Percentiles rank a stretch among this genome's conserved stretches.
Conservation (phyloP, 306 rosid species). For the Ceratonia siliqua region DNA sequence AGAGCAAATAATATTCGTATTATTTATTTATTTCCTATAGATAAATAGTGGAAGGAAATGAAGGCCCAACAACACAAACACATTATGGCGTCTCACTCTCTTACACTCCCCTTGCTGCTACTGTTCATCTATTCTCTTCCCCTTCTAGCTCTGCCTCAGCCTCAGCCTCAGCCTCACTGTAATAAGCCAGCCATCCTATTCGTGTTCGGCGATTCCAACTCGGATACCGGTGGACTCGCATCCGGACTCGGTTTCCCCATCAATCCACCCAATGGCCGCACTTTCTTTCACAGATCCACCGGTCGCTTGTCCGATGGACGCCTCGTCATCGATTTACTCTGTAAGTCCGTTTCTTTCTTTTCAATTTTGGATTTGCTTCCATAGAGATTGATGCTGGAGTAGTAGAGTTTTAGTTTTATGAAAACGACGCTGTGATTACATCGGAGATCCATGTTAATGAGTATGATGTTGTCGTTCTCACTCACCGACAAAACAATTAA, state of each 20-base stretch:
- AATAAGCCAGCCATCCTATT: constrained; percentile 50
- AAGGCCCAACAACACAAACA: not conserved
- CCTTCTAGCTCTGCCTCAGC: not conserved
- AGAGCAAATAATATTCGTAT: not conserved
- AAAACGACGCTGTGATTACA: not conserved
- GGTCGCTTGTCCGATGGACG: constrained; percentile 92
- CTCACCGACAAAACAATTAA: not conserved
- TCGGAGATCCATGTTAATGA: not conserved
- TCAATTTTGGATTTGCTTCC: not conserved
- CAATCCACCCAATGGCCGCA: constrained; percentile 75
- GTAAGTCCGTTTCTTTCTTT: constrained; percentile 40
- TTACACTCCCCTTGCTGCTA: not conserved
- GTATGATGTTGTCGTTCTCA: not conserved
- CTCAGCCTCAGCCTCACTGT: constrained; percentile 28
- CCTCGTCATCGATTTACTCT: constrained; percentile 74
- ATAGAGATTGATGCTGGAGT: not conserved
- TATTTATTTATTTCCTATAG: too few species aligned
- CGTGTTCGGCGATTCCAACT: constrained; percentile 94
- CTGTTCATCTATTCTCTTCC: not conserved
- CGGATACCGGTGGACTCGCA: constrained; percentile 92
- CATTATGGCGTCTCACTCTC: not conserved
- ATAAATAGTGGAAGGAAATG: not conserved
- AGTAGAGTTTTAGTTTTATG: not conserved
- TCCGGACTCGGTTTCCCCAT: constrained; percentile 88
- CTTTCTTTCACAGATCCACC: constrained; percentile 78